Evolutionary conservation across 1,284 basidiomycete genomes (phyloP).

Genomic region (Leucoagaricus sp.): DNA sequence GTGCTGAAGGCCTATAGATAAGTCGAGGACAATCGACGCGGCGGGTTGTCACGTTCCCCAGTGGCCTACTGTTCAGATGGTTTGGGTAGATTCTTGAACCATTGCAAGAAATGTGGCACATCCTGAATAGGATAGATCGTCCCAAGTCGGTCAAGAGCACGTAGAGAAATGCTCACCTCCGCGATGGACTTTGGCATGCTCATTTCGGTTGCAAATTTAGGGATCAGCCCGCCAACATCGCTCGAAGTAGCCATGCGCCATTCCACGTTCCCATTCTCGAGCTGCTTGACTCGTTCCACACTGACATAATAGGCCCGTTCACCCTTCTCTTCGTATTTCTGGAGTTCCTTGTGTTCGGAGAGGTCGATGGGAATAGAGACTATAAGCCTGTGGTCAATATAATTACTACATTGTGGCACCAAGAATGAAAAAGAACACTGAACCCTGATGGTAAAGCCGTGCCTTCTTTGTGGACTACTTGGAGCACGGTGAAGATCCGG

Average conservation of each 20-base stretch:
- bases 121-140: constrained; percentile 43
- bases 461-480: constrained; percentile 54
- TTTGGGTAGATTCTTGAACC: constrained; percentile 33
- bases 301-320: constrained; percentile 69
- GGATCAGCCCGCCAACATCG: constrained; percentile 68
- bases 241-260: constrained; percentile 84
- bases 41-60: neutral
- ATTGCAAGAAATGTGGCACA: constrained; percentile 62
- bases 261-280: constrained; percentile 64
- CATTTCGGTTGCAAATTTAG: constrained; percentile 59
- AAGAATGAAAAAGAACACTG: constrained; percentile 18
- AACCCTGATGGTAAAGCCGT: constrained; percentile 58
- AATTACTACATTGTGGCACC: neutral
- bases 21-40: neutral
- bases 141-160: neutral
- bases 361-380: constrained; percentile 76
- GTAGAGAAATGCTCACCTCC: neutral
- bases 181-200: constrained; percentile 49
- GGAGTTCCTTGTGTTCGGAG: constrained; percentile 54
- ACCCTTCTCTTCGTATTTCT: constrained; percentile 64
- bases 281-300: constrained; percentile 65
- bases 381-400: constrained; percentile 46
- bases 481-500: constrained; percentile 74
- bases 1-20: neutral
- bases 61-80: neutral